phyloP scores from a whole-genome alignment of 768 basidiomycete species.

The Pleurotus citrinopileatus region DNA sequence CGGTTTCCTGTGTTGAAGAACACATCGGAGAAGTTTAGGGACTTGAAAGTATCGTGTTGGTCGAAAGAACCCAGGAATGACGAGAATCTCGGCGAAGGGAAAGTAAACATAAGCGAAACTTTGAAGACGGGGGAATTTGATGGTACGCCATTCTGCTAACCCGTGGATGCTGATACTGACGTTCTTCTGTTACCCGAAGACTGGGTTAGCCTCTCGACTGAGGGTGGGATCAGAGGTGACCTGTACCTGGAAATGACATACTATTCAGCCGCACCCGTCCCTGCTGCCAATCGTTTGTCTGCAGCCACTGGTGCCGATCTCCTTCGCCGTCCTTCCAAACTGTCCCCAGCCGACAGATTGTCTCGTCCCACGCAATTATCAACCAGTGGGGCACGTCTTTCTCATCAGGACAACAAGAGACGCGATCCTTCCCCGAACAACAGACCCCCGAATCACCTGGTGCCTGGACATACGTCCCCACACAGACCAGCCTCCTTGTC shows the following conservation, averaged over 20 bases:
- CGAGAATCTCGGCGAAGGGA: conserved; percentile 69
- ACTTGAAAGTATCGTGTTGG: conserved; percentile 74
- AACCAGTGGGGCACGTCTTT: conserved; percentile 15
- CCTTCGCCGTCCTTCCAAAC: conserved; percentile 50
- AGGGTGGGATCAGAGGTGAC: conserved; percentile 72
- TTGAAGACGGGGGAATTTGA: conserved; percentile 89
- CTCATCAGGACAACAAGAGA: conserved; percentile 13
- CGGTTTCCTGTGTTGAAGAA: conserved; percentile 70
- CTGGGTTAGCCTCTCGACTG: conserved; percentile 54
- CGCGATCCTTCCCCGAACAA: conserved; percentile 12
- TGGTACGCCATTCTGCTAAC: conserved; percentile 50
- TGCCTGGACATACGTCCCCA: not conserved
- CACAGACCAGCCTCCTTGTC: conserved; percentile 7
- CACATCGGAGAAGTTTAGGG: conserved; percentile 49
- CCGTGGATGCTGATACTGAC: not conserved
- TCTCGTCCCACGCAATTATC: conserved; percentile 32
- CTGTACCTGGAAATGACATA: conserved; percentile 93
- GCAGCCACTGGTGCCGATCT: conserved; percentile 25
- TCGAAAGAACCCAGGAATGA: conserved; percentile 72
- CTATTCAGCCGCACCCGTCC: conserved; percentile 68
- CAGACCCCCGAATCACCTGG: conserved; percentile 9
- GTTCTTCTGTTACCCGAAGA: conserved; percentile 37
- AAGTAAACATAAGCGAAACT: conserved; percentile 74
- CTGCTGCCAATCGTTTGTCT: conserved; percentile 29
- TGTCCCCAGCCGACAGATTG: conserved; percentile 48